Evolutionary conservation across 768 basidiomycete species (phyloP).

Genomic region (Udeniomyces megalosporus): DNA sequence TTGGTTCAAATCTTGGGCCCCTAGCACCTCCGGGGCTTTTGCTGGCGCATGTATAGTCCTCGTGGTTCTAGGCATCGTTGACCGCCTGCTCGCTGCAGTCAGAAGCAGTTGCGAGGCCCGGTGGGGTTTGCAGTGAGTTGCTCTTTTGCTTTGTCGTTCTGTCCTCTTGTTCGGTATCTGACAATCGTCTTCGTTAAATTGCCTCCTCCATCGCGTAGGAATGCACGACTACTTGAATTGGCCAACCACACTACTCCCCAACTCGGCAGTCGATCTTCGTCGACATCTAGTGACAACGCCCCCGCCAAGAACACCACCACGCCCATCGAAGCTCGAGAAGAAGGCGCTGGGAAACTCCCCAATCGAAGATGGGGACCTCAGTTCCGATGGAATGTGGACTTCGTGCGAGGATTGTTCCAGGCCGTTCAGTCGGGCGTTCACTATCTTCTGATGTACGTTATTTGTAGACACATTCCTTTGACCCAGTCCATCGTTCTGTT

Average conservation of each 20-base stretch:
- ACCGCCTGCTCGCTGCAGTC: constrained; percentile 49
- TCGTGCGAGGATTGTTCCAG: constrained; percentile 51
- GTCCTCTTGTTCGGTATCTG: not conserved
- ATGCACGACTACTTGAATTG: too few species aligned
- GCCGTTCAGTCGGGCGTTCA: constrained; percentile 45
- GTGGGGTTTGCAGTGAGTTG: constrained; percentile 50
- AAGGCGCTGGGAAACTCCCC: not conserved
- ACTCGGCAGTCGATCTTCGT: too few species aligned
- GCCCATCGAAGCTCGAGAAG: too few species aligned
- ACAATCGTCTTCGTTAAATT: not conserved
- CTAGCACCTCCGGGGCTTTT: constrained; percentile 51
- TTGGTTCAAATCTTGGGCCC: constrained; percentile 39
- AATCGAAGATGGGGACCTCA: constrained; percentile 32
- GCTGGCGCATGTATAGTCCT: constrained; percentile 60
- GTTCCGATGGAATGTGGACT: constrained; percentile 51
- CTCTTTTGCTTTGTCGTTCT: constrained; percentile 9
- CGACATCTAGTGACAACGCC: too few species aligned
- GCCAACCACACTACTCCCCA: too few species aligned
- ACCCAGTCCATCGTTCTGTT: too few species aligned
- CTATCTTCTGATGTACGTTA: constrained; percentile 52
- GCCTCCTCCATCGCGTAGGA: constrained; percentile 15
- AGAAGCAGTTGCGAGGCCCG: constrained; percentile 40
- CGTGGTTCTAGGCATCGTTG: constrained; percentile 49
- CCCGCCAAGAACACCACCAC: too few species aligned
- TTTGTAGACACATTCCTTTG: too few species aligned